phyloP scores from a whole-genome alignment of 2,329 filamentous ascomycete species.

The Balansia obtecta region DNA sequence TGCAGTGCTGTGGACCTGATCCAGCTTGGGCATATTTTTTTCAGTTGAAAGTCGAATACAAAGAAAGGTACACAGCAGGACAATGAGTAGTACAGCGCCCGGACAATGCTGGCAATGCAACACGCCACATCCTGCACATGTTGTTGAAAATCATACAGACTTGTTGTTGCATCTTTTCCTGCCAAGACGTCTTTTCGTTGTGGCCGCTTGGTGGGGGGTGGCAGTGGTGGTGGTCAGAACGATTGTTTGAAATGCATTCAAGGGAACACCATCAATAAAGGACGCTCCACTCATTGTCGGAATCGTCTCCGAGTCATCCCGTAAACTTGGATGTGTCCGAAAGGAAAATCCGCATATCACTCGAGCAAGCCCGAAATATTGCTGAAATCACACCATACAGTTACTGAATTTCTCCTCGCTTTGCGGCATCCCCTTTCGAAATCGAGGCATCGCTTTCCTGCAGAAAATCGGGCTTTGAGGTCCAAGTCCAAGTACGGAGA shows the following conservation, averaged over 20 bases:
- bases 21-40: too few species aligned
- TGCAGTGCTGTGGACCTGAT: too few species aligned
- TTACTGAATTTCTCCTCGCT: too few species aligned
- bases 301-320: background rate
- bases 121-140: background rate
- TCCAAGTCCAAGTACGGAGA: background rate
- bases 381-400: background rate
- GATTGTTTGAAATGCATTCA: background rate
- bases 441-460: too few species aligned
- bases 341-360: background rate
- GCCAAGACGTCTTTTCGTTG: background rate
- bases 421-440: too few species aligned
- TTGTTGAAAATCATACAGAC: background rate
- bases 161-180: background rate
- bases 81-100: background rate
- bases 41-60: too few species aligned
- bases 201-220: slow-evolving; percentile 5
- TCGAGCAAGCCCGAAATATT: background rate
- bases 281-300: background rate
- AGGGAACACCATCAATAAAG: background rate
- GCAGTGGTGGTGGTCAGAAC: background rate
- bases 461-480: background rate
- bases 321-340: background rate
- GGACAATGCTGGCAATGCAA: background rate
- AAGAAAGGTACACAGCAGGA: background rate